Conservation (phyloP, 371 early-diverging fungal species). For the Batkoa obscura region DNA sequence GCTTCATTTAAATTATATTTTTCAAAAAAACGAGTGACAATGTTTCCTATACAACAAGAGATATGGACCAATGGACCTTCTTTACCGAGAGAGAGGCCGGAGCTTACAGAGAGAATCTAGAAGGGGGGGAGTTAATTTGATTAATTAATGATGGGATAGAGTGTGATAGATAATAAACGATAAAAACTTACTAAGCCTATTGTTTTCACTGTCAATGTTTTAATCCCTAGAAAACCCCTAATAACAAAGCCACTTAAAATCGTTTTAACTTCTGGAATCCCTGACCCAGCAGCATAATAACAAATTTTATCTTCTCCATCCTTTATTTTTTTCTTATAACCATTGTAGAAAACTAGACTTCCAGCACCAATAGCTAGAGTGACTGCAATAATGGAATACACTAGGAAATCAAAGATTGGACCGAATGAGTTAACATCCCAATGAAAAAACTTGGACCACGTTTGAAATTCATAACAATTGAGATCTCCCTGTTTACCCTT, state of each 20-base stretch:
- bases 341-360: conserved; percentile 3
- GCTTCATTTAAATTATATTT: conserved; percentile 73
- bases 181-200: conserved; percentile 50
- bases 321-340: background rate
- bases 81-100: conserved; percentile 73
- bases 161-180: too few species aligned
- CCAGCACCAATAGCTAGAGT: conserved; percentile 12
- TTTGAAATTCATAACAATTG: conserved; percentile 18
- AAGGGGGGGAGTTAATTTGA: background rate
- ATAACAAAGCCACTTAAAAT: conserved; percentile 86
- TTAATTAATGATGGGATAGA: background rate
- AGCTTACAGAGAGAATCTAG: conserved; percentile 49
- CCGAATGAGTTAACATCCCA: background rate
- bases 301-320: background rate
- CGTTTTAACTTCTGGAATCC: conserved; percentile 88
- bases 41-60: conserved; percentile 75
- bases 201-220: conserved; percentile 70
- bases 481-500: conserved; percentile 11
- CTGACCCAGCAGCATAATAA: conserved; percentile 72
- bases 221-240: conserved; percentile 63
- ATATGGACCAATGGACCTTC: conserved; percentile 94
- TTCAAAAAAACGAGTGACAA: conserved; percentile 50
- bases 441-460: conserved; percentile 13
- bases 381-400: conserved; percentile 6
- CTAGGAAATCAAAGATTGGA: background rate